These are phyloP conservation scores for Macrophomina pseudophaseolina DNA, from an alignment of 2,329 filamentous ascomycete species.

Conservation along the genomic window DNA sequence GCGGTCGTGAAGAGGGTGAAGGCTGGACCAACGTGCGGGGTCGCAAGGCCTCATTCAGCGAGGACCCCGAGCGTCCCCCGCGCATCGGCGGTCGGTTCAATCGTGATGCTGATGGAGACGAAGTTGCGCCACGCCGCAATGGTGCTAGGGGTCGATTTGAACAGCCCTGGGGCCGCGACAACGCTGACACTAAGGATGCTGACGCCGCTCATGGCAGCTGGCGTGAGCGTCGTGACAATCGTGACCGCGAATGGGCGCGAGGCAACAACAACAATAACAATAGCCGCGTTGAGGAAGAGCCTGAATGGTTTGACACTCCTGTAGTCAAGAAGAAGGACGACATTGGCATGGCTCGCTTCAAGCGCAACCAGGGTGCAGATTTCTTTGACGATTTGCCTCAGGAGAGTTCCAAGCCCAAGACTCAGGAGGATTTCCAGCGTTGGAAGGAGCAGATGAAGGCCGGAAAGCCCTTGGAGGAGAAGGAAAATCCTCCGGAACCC, in stretches of 20 bases:
- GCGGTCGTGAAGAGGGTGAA: conserved; percentile 62
- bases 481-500: conserved; percentile 45
- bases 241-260: conserved; percentile 62
- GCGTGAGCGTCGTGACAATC: conserved; percentile 55
- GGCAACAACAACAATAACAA: conserved; percentile 57
- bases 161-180: conserved; percentile 72
- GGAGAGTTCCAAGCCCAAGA: conserved; percentile 74
- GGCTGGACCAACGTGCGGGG: conserved; percentile 77
- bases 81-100: conserved; percentile 54
- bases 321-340: conserved; percentile 65
- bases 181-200: conserved; percentile 46
- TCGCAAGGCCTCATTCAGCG: conserved; percentile 70
- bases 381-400: conserved; percentile 76
- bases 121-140: conserved; percentile 64
- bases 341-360: conserved; percentile 22
- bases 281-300: conserved; percentile 53
- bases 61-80: conserved; percentile 73
- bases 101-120: conserved; percentile 55
- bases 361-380: conserved; percentile 61
- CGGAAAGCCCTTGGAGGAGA: conserved; percentile 56
- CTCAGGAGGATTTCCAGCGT: conserved; percentile 88
- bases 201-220: conserved; percentile 65
- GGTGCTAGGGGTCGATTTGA: conserved; percentile 70
- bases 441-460: conserved; percentile 94
- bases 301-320: conserved; percentile 24